Base-by-base conservation (phyloP, 306 rosid genomes). In the Potentilla sterilis region DNA sequence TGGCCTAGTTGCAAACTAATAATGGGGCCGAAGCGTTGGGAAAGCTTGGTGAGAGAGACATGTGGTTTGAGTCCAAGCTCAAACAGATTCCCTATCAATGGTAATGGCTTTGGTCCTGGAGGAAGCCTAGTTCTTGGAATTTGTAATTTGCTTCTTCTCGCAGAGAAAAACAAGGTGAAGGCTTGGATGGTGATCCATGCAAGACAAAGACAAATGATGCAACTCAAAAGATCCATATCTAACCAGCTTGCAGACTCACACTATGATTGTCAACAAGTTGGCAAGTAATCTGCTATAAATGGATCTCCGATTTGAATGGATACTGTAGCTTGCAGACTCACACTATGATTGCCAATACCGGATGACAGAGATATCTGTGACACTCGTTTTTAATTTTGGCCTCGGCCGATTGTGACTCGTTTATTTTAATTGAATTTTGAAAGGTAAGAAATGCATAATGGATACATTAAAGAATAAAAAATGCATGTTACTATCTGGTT, bases 31-130 rank as follows among this genome's bases (percentile, higher is more conserved):
- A 85, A 72, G n/a, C 0, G 55, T 3, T 76, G 44, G 64, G 89
- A 80, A 8, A 85, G 86, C 0, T 16, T 46, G 46, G 91, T 75
- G 11, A 88, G 11, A n/a, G 89, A 75, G 65, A 85, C 72, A 66
- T 90, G 91, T 1, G 89, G 91, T 21, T 83, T 88, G n/a, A 66
- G 28, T 0, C 93, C 93, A 0, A 88, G 69, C 38, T 83, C 84
- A 28, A 80, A 59, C 38, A 90, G 83, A 77, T 88, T 90, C 7
- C 93, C 93, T 0, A 90, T 28, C 1, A 88, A 3, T 1, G 87
- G 91, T 7, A 78, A 9, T 1, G 83, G 88, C 5, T 2, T 12
- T 2, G 91, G 93, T 2, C 93, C 88, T 3, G 96, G 91, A 38
- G 91, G 96, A 22, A 83, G 87, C 66, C 40, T n/a, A 10, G 46